Conservation (phyloP, 23 red algal species). For the Pyropia yezoensis region DNA sequence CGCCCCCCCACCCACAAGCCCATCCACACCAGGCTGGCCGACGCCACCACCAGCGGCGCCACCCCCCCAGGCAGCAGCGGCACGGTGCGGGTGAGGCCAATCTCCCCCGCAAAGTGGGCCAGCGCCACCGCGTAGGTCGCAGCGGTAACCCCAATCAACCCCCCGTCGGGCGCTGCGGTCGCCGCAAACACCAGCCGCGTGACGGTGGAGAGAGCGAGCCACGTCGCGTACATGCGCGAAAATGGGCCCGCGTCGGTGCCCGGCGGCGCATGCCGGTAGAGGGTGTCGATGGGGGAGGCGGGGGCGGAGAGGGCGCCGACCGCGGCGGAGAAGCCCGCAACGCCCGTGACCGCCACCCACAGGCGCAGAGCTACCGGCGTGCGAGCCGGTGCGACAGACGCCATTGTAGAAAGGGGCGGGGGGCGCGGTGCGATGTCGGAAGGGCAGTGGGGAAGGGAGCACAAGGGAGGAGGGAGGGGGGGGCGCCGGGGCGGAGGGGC, state of each 20-base stretch:
- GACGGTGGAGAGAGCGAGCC: conserved; percentile 46
- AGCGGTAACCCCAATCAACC: conserved; percentile 27
- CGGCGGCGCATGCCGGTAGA: conserved; percentile 26
- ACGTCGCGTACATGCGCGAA: conserved; percentile 69
- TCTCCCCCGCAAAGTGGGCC: conserved; percentile 59
- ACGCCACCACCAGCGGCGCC: conserved; percentile 60
- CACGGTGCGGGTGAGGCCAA: conserved; percentile 53
- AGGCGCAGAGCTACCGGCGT: conserved; percentile 11
- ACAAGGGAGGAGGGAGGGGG: no score
- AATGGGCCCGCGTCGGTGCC: conserved; percentile 17
- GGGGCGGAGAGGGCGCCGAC: conserved; percentile 34
- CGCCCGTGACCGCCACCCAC: conserved; percentile 49
- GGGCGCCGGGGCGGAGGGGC: no score
- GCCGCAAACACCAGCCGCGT: conserved; percentile 28
- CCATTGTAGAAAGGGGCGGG: no score
- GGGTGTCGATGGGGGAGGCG: conserved; percentile 45
- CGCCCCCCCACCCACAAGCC: not conserved
- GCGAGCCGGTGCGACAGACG: no score
- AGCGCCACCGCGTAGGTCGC: conserved; percentile 62
- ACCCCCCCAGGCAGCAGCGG: conserved; percentile 56
- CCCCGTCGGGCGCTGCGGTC: conserved; percentile 3
- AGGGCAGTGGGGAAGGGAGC: no score
- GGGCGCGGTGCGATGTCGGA: no score
- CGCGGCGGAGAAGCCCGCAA: conserved; percentile 43
- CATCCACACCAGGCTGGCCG: conserved; percentile 29